Percentiles rank a stretch among this genome's conserved stretches.
Conservation (phyloP, 2,329 filamentous ascomycete genomes). For the Neobulgaria alba region DNA sequence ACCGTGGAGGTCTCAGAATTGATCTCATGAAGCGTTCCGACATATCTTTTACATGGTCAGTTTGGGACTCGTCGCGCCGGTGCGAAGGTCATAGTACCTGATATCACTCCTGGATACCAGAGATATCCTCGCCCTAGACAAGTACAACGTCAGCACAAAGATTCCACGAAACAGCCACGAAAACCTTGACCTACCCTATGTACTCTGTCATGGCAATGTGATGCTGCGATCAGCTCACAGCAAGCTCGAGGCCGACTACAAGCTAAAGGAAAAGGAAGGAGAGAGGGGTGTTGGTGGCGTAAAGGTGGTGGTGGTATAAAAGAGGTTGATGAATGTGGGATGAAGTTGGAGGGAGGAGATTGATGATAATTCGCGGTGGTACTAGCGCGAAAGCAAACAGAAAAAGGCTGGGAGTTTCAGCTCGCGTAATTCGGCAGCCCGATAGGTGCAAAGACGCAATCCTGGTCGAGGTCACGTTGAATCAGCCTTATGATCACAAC, state of each 20-base stretch:
- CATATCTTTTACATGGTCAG: constrained; percentile 57
- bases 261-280: constrained; percentile 4
- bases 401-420: constrained; percentile 18
- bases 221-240: constrained; percentile 26
- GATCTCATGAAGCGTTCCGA: constrained; percentile 93
- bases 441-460: neutral
- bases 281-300: neutral
- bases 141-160: constrained; percentile 19
- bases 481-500: constrained; percentile 11
- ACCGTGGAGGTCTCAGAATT: constrained; percentile 96
- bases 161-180: constrained; percentile 2
- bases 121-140: constrained; percentile 78
- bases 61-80: neutral
- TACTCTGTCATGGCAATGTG: constrained; percentile 46
- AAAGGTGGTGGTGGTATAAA: constrained; percentile 6
- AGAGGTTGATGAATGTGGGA: constrained; percentile 9
- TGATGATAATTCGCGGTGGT: constrained; percentile 12
- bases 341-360: constrained; percentile 6
- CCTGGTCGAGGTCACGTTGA: neutral
- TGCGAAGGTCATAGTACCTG: constrained; percentile 51
- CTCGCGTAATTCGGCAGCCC: constrained; percentile 4
- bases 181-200: constrained; percentile 41
- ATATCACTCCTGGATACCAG: constrained; percentile 97
- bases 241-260: constrained; percentile 15
- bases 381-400: constrained; percentile 7